These are phyloP conservation scores for Apiospora sp. DNA, from an alignment of 2,329 filamentous ascomycete genomes.

Conservation along the genomic window DNA sequence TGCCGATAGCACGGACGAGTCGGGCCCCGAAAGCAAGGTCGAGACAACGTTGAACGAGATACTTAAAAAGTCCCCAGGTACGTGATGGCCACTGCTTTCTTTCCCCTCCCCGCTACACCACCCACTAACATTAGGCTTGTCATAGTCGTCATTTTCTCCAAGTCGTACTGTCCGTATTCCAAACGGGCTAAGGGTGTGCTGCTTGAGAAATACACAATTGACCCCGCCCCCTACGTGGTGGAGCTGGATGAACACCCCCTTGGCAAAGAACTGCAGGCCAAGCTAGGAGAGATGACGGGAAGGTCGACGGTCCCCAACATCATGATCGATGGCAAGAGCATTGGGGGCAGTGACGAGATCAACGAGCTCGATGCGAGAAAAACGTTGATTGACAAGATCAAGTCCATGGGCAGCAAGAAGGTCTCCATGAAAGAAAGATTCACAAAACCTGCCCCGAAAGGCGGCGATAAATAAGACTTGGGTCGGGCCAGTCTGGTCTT, in stretches of 20 bases:
- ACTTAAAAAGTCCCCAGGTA: constrained; percentile 85
- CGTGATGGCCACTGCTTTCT: constrained; percentile 38
- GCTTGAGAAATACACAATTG: constrained; percentile 83
- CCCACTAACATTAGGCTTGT: constrained; percentile 24
- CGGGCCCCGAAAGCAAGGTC: constrained; percentile 68
- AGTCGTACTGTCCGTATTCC: constrained; percentile 89
- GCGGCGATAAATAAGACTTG: neutral
- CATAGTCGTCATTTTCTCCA: constrained; percentile 93
- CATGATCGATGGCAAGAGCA: constrained; percentile 84
- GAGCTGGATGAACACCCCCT: constrained; percentile 87
- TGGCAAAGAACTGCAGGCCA: constrained; percentile 75
- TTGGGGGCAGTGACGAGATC: constrained; percentile 91
- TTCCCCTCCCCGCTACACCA: constrained; percentile 22
- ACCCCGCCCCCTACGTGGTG: constrained; percentile 84
- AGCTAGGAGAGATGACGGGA: constrained; percentile 76
- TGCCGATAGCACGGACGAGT: constrained; percentile 55
- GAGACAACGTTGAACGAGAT: constrained; percentile 79
- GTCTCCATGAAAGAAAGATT: constrained; percentile 24
- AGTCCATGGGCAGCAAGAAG: constrained; percentile 68
- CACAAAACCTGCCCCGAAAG: neutral
- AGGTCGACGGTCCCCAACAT: constrained; percentile 91
- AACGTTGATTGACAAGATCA: constrained; percentile 75
- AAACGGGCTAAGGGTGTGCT: constrained; percentile 86
- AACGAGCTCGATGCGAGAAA: constrained; percentile 72
- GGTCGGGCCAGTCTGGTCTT: neutral